Base-by-base conservation (phyloP, 2,329 filamentous ascomycete species). In the Penicillium fuscoglaucum region DNA sequence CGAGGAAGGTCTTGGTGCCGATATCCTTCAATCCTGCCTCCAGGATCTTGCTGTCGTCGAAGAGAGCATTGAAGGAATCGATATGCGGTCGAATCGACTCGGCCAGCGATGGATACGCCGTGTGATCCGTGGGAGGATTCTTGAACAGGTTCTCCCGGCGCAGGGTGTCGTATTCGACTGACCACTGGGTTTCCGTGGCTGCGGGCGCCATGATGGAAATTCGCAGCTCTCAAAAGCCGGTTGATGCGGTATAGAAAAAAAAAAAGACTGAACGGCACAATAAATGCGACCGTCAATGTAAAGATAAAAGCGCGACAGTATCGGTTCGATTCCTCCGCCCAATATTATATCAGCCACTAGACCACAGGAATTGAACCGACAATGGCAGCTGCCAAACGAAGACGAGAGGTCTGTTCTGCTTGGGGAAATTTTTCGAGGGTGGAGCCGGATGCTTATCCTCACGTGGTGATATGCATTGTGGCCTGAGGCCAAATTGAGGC, bases 21-120 rank as follows among this genome's bases (percentile, higher is more conserved):
- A 99, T 98, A 72, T 99, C 95, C 70, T 85, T 86, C 60, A 98
- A 75, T 13, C 84, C 92, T 64, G 91, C 87, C 50, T 89, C 85
- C 54, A 99, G 74, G 52, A 89, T 80, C 53, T 90, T 91, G 75
- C 88, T 83, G 58, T 83, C 81, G 33, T 87, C 85, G 72, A 97
- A 96, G 48, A 98, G 83, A 52, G 87, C 87, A 80, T 99, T 96
- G 85, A 97, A 99, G 7, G 95, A 95, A 70, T 97, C 88, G 68
- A 98, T 89, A 76, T 99, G 95, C 50, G 95, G 95, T 65, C 90
- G 84, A 59, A 98, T 87, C n/a, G 93, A 90, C 61, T 85, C 84
- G 68, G 93, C 89, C 48, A 99, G 85, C 24, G 90, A 84, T 15
- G 95, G 95, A 72, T 96, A 98, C 59, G 93, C 91, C 10, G 90